phyloP scores from a whole-genome alignment of 306 rosid genomes.

The Rubus parviflorus region DNA sequence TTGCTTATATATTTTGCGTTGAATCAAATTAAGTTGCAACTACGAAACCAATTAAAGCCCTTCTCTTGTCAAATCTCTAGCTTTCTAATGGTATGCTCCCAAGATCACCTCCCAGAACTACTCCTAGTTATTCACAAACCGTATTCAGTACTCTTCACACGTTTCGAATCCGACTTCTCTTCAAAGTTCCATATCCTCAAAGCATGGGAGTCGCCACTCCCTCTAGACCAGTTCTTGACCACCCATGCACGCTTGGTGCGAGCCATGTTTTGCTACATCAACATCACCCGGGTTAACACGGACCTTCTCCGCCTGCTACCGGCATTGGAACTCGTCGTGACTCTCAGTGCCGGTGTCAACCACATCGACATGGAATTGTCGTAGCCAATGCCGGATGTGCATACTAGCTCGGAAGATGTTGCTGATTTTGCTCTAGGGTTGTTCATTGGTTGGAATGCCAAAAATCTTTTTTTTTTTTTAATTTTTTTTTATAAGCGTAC shows the following conservation, averaged over 20 bases:
- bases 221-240: conserved; percentile 26
- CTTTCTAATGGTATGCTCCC: too few species aligned
- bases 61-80: too few species aligned
- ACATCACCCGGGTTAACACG: not conserved
- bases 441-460: too few species aligned
- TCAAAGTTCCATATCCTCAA: conserved; percentile 28
- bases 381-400: too few species aligned
- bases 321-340: conserved; percentile 33
- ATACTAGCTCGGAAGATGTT: too few species aligned
- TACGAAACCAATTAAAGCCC: too few species aligned
- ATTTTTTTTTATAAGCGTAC: too few species aligned
- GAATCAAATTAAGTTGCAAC: too few species aligned
- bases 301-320: conserved; percentile 31
- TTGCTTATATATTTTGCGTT: too few species aligned
- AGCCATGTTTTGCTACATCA: conserved; percentile 25
- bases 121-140: conserved; percentile 31
- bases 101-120: not conserved
- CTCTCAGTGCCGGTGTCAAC: conserved; percentile 35
- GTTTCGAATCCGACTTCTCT: conserved; percentile 11
- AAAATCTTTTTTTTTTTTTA: too few species aligned
- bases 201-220: conserved; percentile 15
- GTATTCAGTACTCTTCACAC: not conserved
- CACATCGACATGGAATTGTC: conserved; percentile 29
- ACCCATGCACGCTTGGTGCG: conserved; percentile 12
- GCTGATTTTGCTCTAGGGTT: too few species aligned